Evolutionary conservation across 176 grass and related monocot genomes (phyloP).

Genomic region (Pontederia paniculata): DNA sequence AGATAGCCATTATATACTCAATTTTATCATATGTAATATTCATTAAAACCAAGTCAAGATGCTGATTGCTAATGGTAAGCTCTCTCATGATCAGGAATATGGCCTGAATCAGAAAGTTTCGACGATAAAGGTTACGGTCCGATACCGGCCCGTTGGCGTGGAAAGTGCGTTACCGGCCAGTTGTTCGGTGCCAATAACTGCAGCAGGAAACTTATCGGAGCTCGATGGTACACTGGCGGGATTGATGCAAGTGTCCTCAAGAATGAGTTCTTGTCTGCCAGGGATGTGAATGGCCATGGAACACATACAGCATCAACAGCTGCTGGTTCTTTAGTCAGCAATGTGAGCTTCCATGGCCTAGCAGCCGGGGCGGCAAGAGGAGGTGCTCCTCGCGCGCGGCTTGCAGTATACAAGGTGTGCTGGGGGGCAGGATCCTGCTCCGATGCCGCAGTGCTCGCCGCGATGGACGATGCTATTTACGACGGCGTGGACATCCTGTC

Average conservation of each 20-base stretch:
- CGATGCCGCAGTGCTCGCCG: not conserved
- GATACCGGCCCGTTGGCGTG: slow-evolving; percentile 28
- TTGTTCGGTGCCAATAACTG: slow-evolving; percentile 27
- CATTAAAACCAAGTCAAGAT: not conserved
- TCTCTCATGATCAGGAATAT: slow-evolving; percentile 24
- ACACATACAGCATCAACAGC: slow-evolving; percentile 43
- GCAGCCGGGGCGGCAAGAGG: slow-evolving; percentile 26
- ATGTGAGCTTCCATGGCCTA: slow-evolving; percentile 26
- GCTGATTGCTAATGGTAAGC: not conserved
- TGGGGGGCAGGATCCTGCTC: not conserved
- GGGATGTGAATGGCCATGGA: slow-evolving; percentile 21
- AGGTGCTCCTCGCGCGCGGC: slow-evolving; percentile 33
- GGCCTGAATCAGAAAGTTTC: slow-evolving; percentile 66
- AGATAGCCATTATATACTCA: not conserved
- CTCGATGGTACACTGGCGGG: slow-evolving; percentile 27
- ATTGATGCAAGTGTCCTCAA: not conserved
- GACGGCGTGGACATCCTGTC: slow-evolving; percentile 63
- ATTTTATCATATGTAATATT: no score
- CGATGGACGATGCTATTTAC: slow-evolving; percentile 51
- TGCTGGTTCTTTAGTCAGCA: slow-evolving; percentile 22
- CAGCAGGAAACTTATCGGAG: slow-evolving; percentile 52
- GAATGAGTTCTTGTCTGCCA: slow-evolving; percentile 22
- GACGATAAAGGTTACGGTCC: slow-evolving; percentile 26
- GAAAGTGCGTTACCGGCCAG: slow-evolving; percentile 23
- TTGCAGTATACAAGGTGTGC: slow-evolving; percentile 38